Conservation (phyloP, 2,329 filamentous ascomycete species). For the Aureobasidium sp. region DNA sequence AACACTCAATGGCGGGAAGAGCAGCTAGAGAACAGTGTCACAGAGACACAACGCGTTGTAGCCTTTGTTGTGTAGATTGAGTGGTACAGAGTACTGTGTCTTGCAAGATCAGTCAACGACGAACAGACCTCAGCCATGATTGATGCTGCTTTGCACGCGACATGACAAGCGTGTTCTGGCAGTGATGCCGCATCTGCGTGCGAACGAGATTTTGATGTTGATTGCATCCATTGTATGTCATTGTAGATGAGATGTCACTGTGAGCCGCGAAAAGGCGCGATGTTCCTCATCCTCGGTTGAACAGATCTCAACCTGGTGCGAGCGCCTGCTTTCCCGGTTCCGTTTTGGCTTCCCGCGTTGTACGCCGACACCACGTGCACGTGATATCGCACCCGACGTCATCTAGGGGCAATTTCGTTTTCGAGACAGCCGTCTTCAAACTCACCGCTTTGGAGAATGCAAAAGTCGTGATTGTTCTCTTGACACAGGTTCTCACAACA, state of each 20-base stretch:
- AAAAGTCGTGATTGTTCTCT: neutral
- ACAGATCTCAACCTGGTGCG: neutral
- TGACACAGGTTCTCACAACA: neutral
- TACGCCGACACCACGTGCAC: neutral
- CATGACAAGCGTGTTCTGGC: too few species aligned
- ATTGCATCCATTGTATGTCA: neutral
- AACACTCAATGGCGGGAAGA: neutral
- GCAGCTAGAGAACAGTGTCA: neutral
- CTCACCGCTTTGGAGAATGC: conserved; percentile 1
- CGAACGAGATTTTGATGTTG: neutral
- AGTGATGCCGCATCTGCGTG: neutral
- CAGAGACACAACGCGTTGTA: neutral
- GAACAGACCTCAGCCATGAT: neutral
- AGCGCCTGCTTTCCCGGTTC: neutral
- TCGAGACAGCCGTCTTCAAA: neutral
- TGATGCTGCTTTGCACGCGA: neutral
- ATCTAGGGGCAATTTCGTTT: conserved; percentile 9
- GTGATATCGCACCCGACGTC: conserved; percentile 3
- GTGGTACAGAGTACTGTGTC: neutral
- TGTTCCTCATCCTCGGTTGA: neutral
- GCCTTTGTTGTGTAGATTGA: neutral
- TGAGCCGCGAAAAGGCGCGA: neutral
- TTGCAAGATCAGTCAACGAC: neutral
- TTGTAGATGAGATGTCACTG: neutral
- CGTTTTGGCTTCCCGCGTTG: neutral